phyloP scores from a whole-genome alignment of 2,329 filamentous ascomycete species.

The Neofusicoccum sp. region DNA sequence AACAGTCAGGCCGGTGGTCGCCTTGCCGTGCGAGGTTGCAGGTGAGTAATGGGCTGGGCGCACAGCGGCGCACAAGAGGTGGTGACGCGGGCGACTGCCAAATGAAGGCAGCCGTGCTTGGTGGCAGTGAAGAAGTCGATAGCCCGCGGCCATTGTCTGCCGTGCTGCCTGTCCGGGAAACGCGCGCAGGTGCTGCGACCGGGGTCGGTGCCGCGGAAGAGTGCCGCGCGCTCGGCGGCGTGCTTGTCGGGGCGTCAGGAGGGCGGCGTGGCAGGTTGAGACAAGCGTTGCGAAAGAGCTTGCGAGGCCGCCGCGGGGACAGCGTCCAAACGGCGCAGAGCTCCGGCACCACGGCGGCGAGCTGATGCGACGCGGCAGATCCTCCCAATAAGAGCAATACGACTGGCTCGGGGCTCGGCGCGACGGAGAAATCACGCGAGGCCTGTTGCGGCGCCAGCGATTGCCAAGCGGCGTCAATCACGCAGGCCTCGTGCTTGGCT shows the following conservation, averaged over 20 bases:
- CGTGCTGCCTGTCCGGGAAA: not conserved
- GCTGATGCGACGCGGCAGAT: conserved; percentile 8
- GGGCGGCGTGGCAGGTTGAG: not conserved
- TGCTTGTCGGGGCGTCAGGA: not conserved
- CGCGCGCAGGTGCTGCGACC: not conserved
- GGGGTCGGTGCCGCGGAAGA: not conserved
- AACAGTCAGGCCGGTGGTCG: not conserved
- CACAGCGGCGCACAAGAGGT: not conserved
- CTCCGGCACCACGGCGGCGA: conserved; percentile 5
- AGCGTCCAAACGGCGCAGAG: not conserved
- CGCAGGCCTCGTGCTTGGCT: conserved; percentile 10
- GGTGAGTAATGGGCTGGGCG: not conserved
- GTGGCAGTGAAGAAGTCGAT: too few species aligned
- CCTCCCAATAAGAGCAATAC: conserved; percentile 9
- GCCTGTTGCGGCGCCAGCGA: not conserved
- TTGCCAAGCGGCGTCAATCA: not conserved
- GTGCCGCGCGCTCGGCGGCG: not conserved
- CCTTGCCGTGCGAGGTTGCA: conserved; percentile 5
- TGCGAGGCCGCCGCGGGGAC: not conserved
- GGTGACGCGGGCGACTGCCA: not conserved
- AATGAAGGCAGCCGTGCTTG: not conserved
- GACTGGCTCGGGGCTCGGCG: conserved; percentile 13
- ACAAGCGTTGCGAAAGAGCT: conserved; percentile 18
- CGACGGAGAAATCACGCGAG: conserved; percentile 10
- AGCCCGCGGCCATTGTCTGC: too few species aligned